Evolutionary conservation across 805 yeast species (phyloP), one percentile per base, ranked within the genome.

Genomic region (Saturnispora ahearnii): DNA sequence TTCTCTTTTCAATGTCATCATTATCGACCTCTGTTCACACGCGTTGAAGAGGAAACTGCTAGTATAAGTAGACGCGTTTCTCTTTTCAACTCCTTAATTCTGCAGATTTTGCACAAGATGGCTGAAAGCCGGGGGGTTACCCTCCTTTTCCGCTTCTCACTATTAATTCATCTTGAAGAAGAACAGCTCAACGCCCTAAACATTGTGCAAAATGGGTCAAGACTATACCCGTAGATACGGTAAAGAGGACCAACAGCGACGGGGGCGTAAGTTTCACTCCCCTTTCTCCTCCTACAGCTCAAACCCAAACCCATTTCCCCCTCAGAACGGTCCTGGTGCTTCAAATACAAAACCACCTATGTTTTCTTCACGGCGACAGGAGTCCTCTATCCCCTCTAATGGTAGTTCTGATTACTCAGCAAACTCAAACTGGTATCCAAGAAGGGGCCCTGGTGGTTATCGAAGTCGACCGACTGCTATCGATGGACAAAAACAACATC

Each of bases 281-380:
- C 49, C 56, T 15, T 41, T 44, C 36, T 40, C 53, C 15, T 50
- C 58, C 37, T 50, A 53, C 43, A 43, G 53, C 12, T 54, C 52
- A 4, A 49, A 51, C 21, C 51, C 55, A 3, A 64, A 63, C 45
- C 67, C 68, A 2, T 63, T 64, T 38, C 61, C 67, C 3, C 60
- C 67, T n/a, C 51, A 62, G 46, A 53, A 63, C 43, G 37, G 28
- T 26, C 18, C 31, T 28, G 40, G 40, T 36, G 26, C 33, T 41
- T n/a, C 33, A 6, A 41, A 15, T 15, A 34, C 30, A 15, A 32
- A 37, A 47, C 42, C 42, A 26, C 46, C 50, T 3, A 41, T 32
- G 45, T 47, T 48, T 18, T 51, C 53, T 3, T 53, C 56, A 33
- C 30, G 54, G 28, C 31, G 54, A 38, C 46, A 34, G 13, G 54